phyloP scores from a whole-genome alignment of 208 protist species.

The Trypanosoma rangeli region DNA sequence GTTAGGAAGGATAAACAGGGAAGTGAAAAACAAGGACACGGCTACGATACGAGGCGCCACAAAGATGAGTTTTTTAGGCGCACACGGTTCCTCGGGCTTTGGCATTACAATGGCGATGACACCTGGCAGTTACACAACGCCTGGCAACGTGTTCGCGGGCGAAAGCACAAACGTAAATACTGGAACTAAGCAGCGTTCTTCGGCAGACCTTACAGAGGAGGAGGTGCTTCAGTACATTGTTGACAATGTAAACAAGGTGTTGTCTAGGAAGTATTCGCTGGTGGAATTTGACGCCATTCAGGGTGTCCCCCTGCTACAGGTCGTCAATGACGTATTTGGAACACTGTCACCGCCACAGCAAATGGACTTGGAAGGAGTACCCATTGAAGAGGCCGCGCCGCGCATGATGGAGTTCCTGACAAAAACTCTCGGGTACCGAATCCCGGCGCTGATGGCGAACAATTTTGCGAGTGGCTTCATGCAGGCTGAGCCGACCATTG shows the following conservation, averaged over 20 bases:
- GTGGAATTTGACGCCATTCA: conserved; percentile 86
- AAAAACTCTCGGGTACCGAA: conserved; percentile 81
- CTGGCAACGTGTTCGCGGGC: not conserved
- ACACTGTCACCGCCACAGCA: conserved; percentile 60
- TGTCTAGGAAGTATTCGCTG: conserved; percentile 75
- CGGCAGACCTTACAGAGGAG: conserved; percentile 47
- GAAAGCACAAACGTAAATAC: conserved; percentile 4
- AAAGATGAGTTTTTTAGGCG: conserved; percentile 1
- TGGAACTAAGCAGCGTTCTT: conserved; percentile 15
- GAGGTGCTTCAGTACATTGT: conserved; percentile 83
- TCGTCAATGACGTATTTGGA: conserved; percentile 84
- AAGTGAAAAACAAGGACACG: too few species aligned
- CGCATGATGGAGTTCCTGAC: conserved; percentile 81
- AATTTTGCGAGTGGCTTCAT: conserved; percentile 80
- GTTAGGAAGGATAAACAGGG: too few species aligned
- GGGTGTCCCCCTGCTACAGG: conserved; percentile 70
- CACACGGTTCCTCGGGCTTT: not conserved
- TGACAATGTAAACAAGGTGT: conserved; percentile 73
- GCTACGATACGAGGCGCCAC: too few species aligned
- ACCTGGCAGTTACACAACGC: not conserved
- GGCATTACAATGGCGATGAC: conserved; percentile 1
- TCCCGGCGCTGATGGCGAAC: conserved; percentile 64
- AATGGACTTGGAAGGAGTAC: conserved; percentile 55
- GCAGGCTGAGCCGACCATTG: conserved; percentile 67
- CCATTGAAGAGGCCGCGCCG: conserved; percentile 47